Conservation (phyloP, 257 asterid genomes). For the Ajuga chamaepitys region DNA sequence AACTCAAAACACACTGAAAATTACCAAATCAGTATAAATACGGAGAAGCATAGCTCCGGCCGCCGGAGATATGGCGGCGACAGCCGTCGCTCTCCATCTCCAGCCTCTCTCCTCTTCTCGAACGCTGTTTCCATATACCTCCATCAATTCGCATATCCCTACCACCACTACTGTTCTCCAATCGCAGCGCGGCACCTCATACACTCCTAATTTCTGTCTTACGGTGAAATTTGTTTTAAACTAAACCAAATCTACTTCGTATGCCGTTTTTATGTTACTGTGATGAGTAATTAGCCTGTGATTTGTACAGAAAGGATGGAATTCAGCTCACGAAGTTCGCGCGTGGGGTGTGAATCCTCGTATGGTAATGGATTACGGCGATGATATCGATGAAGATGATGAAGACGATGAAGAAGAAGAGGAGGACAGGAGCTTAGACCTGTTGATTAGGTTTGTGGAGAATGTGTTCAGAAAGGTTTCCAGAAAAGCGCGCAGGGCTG, state of each 20-base stretch:
- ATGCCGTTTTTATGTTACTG: not conserved
- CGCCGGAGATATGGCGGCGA: constrained; percentile 40
- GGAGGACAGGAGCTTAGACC: constrained; percentile 87
- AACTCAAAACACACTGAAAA: not conserved
- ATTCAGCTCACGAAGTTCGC: constrained; percentile 22
- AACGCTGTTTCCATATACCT: not conserved
- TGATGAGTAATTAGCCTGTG: not conserved
- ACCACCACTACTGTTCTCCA: constrained; percentile 8
- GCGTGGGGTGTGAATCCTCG: constrained; percentile 40
- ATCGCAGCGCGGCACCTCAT: constrained; percentile 11
- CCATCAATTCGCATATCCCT: constrained; percentile 6
- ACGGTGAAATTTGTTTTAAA: constrained; percentile 17
- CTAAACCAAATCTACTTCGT: not conserved
- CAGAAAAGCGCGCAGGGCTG: constrained; percentile 76
- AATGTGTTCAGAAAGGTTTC: constrained; percentile 79
- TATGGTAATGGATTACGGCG: constrained; percentile 40
- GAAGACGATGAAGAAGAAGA: constrained; percentile 73
- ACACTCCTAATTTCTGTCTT: constrained; percentile 14
- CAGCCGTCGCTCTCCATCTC: constrained; percentile 23
- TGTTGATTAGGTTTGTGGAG: constrained; percentile 71
- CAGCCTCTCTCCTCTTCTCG: constrained; percentile 13
- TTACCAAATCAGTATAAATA: constrained; percentile 5
- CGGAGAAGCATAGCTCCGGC: constrained; percentile 13
- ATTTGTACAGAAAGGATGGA: constrained; percentile 31
- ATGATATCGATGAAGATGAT: constrained; percentile 46